These are phyloP conservation scores for Cladophialophora immunda DNA, from an alignment of 2,329 filamentous ascomycete genomes.

Conservation along the genomic window DNA sequence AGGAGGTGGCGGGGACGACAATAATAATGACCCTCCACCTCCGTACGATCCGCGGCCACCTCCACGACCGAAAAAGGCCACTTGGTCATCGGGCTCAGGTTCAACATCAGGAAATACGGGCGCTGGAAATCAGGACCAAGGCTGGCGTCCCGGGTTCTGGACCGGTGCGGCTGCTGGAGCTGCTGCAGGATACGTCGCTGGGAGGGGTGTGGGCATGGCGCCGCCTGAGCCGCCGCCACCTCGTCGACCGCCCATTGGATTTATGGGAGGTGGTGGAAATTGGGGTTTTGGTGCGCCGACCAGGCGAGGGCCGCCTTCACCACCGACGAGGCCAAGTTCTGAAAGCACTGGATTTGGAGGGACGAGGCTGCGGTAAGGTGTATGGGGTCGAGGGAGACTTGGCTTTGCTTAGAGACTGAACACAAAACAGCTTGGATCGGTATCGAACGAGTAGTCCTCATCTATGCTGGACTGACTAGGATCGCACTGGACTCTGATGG, in stretches of 20 bases:
- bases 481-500: too few relatives aligned
- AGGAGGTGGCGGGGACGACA: conserved; percentile 47
- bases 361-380: conserved; percentile 49
- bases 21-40: conserved; percentile 51
- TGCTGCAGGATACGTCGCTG: conserved; percentile 53
- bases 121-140: conserved; percentile 35
- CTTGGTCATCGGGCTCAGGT: conserved; percentile 39
- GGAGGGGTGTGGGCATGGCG: conserved; percentile 44
- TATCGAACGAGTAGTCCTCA: not conserved
- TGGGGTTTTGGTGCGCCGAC: conserved; percentile 28
- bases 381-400: conserved; percentile 6
- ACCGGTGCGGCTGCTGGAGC: conserved; percentile 54
- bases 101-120: conserved; percentile 18
- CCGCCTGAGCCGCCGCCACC: conserved; percentile 34
- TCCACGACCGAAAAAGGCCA: conserved; percentile 50
- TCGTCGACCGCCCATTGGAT: conserved; percentile 24
- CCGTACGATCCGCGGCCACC: conserved; percentile 49
- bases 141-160: conserved; percentile 59
- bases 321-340: conserved; percentile 26
- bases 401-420: not conserved
- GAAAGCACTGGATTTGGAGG: conserved; percentile 57
- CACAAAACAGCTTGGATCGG: not conserved
- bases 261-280: conserved; percentile 43
- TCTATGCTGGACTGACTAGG: not conserved
- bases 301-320: conserved; percentile 42